Evolutionary conservation across 2,329 filamentous ascomycete genomes (phyloP), one percentile per base, ranked within the genome.

Genomic region (Cercospora berteroae): DNA sequence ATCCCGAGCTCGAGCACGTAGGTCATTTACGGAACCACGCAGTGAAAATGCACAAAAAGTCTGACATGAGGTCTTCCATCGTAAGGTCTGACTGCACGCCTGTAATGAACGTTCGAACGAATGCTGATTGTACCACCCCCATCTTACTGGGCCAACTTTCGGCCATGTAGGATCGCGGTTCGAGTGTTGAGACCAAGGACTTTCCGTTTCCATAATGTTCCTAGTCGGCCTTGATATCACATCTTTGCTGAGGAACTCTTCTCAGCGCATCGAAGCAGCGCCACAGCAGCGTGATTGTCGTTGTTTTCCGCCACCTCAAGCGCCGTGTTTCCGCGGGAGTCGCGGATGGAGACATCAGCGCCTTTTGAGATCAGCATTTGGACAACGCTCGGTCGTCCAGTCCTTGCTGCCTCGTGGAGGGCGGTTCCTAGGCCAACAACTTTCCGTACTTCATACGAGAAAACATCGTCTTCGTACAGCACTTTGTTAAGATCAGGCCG

Each of bases 401-500:
- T 36, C 56, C 60, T 68, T 23, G 63, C 68, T 29, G 68, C 68
- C 66, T 68, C 64, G 60, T 70, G 68, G 55, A 70, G 66, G 18
- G 68, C 42, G 44, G 68, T 68, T 29, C 68, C 66, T 29, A 70
- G 56, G 27, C 66, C 66, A 50, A 67, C 59, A 57, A 66, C 50
- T 58, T 67, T 70, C 48, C 63, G 60, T 3, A 70, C 60, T 57
- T 68, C 68, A 52, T 64, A 68, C 44, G 68, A 66, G 64, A 70
- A 70, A 42, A 9, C 63, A 59, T 68, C 50, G 44, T 67, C 60
- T 65, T 70, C n/a, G 69, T 69, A 70, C 64, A 67, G 63, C 23
- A 69, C 48, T 16, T 36, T 58, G 44, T 69, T 69, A 31, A 69
- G 42, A 36, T 60, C 52, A 27, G 55, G 18, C 42, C 42, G 23